Evolutionary conservation across 257 asterid genomes (phyloP).

Genomic region (Plectranthus barbatus): DNA sequence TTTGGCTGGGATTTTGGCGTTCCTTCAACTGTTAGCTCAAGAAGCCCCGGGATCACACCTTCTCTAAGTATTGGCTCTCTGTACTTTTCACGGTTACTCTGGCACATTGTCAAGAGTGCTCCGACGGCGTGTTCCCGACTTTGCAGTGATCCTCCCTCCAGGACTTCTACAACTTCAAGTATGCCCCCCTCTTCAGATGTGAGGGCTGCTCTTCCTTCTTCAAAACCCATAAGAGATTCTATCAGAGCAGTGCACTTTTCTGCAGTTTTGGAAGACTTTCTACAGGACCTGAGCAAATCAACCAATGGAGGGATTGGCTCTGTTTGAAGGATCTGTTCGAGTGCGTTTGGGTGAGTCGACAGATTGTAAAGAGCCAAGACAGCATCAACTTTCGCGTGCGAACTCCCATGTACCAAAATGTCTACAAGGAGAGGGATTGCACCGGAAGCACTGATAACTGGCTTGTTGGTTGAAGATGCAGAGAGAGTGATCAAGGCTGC

Average conservation of each 20-base stretch:
- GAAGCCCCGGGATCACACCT: constrained; percentile 94
- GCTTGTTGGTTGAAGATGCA: constrained; percentile 79
- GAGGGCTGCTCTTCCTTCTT: constrained; percentile 64
- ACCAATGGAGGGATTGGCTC: constrained; percentile 64
- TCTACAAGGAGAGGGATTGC: constrained; percentile 79
- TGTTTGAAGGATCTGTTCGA: constrained; percentile 41
- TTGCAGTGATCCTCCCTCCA: constrained; percentile 68
- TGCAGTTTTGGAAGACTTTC: constrained; percentile 57
- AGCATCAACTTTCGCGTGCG: constrained; percentile 73
- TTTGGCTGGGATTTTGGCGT: constrained; percentile 59
- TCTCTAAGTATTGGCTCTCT: constrained; percentile 81
- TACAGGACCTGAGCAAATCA: constrained; percentile 53
- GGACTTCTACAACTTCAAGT: constrained; percentile 81
- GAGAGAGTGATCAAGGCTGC: constrained; percentile 85
- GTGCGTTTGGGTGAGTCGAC: constrained; percentile 53
- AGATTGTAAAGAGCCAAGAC: constrained; percentile 89
- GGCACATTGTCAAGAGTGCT: constrained; percentile 55
- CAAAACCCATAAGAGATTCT: constrained; percentile 58
- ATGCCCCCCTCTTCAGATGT: constrained; percentile 83
- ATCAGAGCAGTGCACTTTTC: constrained; percentile 73
- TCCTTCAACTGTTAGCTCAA: constrained; percentile 92
- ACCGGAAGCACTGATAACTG: constrained; percentile 67
- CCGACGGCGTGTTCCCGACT: constrained; percentile 91
- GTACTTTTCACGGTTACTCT: constrained; percentile 21
- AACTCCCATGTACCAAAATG: constrained; percentile 36